Percentiles rank a stretch among this genome's conserved stretches.
Evolutionary conservation across 805 yeast species (phyloP).

Genomic region (Lipomyces oligophaga): DNA sequence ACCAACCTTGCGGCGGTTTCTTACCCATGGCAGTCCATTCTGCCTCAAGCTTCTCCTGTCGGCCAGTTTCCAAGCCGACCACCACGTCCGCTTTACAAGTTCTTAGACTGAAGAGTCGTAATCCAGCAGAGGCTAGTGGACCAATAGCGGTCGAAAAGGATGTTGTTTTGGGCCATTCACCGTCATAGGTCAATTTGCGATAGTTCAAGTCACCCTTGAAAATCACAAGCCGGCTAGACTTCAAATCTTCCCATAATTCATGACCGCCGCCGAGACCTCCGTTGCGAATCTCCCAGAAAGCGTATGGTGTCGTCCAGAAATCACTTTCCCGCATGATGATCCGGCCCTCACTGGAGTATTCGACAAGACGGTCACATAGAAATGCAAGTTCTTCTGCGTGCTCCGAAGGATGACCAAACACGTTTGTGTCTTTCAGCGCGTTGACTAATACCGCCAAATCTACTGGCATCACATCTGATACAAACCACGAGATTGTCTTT

Average conservation of each 20-base stretch:
- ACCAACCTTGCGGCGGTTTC: slow-evolving; percentile 50
- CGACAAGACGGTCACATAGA: slow-evolving; percentile 46
- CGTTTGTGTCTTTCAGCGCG: slow-evolving; percentile 31
- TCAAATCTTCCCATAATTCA: slow-evolving; percentile 57
- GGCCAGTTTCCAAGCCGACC: slow-evolving; percentile 74
- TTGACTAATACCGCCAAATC: slow-evolving; percentile 50
- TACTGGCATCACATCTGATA: slow-evolving; percentile 85
- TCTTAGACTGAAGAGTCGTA: slow-evolving; percentile 72
- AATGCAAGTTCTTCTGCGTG: slow-evolving; percentile 47
- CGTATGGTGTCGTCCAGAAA: slow-evolving; percentile 82
- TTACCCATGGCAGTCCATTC: slow-evolving; percentile 62
- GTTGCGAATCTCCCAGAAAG: slow-evolving; percentile 66
- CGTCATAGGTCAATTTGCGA: slow-evolving; percentile 88
- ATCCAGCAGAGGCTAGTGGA: slow-evolving; percentile 56
- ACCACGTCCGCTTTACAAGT: slow-evolving; percentile 96
- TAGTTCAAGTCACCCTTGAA: slow-evolving; percentile 96
- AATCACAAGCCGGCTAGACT: slow-evolving; percentile 58
- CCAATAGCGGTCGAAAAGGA: slow-evolving; percentile 70
- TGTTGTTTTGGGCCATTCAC: slow-evolving; percentile 80
- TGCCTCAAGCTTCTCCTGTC: slow-evolving; percentile 61
- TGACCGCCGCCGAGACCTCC: slow-evolving; percentile 55
- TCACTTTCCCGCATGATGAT: slow-evolving; percentile 55
- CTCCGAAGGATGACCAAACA: slow-evolving; percentile 52
- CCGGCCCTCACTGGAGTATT: slow-evolving; percentile 46
- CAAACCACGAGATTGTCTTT: slow-evolving; percentile 94